These are phyloP conservation scores for Pyronema omphalodes DNA, from an alignment of 495 filamentous ascomycete species.

Conservation along the genomic window DNA sequence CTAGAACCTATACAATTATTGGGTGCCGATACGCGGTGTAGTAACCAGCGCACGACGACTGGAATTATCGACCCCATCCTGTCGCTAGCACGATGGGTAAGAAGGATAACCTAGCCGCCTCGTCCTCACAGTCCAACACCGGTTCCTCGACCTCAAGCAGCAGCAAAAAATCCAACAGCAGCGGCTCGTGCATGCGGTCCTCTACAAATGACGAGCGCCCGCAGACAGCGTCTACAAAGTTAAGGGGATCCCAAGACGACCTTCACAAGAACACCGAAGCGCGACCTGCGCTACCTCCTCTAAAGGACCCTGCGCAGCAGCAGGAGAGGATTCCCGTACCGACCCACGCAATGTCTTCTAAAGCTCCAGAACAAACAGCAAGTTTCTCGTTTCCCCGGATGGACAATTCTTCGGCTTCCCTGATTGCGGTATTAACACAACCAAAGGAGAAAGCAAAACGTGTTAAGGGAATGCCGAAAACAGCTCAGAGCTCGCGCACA, in stretches of 20 bases:
- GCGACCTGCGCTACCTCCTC: not conserved
- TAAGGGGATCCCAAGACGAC: not conserved
- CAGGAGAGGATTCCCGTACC: not conserved
- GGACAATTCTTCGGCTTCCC: not conserved
- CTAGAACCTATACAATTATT: not conserved
- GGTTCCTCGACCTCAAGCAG: not conserved
- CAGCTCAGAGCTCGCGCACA: not conserved
- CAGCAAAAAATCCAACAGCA: not conserved
- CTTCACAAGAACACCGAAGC: not conserved
- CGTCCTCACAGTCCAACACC: not conserved
- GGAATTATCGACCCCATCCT: not conserved
- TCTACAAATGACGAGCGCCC: not conserved
- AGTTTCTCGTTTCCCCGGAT: too few relatives aligned
- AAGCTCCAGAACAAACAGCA: not conserved
- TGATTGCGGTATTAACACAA: not conserved
- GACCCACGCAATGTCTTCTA: not conserved
- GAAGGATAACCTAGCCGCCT: not conserved
- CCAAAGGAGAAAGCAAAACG: constrained; percentile 4
- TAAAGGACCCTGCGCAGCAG: not conserved
- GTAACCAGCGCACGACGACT: not conserved
- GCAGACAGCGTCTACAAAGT: not conserved
- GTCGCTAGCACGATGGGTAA: not conserved
- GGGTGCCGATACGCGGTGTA: too few relatives aligned
- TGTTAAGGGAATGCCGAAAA: constrained; percentile 10
- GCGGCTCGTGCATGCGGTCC: not conserved